These are phyloP conservation scores for Rutstroemia sp. DNA, from an alignment of 2,329 filamentous ascomycete genomes.

Conservation along the genomic window DNA sequence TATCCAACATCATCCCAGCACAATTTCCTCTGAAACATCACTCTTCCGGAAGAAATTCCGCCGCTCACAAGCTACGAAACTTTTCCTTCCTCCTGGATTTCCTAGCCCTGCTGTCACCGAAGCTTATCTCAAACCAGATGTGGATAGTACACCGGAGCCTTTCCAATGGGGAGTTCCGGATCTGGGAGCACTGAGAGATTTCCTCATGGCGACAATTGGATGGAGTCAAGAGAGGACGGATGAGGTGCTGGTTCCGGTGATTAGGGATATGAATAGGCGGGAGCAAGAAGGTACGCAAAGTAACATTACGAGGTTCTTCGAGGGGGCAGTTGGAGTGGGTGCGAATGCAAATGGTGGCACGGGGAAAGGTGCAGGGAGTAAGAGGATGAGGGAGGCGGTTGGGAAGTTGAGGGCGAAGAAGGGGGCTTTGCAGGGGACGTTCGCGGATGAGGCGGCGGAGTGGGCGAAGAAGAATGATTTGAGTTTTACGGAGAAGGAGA, in stretches of 20 bases:
- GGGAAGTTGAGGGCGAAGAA: conserved; percentile 53
- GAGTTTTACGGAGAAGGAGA: conserved; percentile 24
- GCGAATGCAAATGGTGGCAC: conserved; percentile 55
- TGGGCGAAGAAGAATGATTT: conserved; percentile 29
- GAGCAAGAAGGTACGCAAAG: conserved; percentile 86
- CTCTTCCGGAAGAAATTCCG: conserved; percentile 82
- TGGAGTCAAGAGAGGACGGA: conserved; percentile 91
- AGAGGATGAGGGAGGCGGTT: conserved; percentile 71
- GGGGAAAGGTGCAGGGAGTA: conserved; percentile 55
- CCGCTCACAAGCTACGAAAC: conserved; percentile 67
- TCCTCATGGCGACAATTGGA: conserved; percentile 85
- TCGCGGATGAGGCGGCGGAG: conserved; percentile 27
- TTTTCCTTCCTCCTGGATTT: conserved; percentile 78
- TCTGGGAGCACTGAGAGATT: conserved; percentile 73
- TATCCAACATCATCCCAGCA: conserved; percentile 56
- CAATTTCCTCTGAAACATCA: conserved; percentile 52
- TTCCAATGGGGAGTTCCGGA: conserved; percentile 98
- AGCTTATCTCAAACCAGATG: conserved; percentile 81
- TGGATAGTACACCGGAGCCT: conserved; percentile 66
- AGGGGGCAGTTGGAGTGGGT: conserved; percentile 63
- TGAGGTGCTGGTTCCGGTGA: conserved; percentile 91
- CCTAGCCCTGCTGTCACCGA: conserved; percentile 71
- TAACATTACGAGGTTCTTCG: conserved; percentile 93
- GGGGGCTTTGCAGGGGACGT: conserved; percentile 14
- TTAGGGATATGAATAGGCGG: conserved; percentile 87